Conservation (phyloP, 768 basidiomycete species). For the Amylocystis lapponica region DNA sequence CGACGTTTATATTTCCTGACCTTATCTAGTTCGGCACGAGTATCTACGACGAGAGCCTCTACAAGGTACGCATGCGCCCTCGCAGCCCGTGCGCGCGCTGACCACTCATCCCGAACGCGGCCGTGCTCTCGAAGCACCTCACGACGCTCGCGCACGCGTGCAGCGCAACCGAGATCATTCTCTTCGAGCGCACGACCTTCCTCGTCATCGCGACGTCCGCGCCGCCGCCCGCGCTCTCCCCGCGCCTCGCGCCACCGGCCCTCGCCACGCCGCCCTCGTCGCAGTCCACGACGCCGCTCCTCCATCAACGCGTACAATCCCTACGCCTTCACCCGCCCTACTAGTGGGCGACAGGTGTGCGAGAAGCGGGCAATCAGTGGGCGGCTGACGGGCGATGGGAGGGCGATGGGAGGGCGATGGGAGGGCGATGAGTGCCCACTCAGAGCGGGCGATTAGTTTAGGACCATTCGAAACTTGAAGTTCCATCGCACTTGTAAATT, state of each 20-base stretch:
- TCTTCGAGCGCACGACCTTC: conserved; percentile 97
- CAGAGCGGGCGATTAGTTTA: too few relatives aligned
- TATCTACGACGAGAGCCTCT: conserved; percentile 89
- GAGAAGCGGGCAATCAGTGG: too few relatives aligned
- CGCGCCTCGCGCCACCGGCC: conserved; percentile 24
- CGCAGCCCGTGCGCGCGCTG: neutral
- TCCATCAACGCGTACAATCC: too few relatives aligned
- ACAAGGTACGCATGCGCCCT: conserved; percentile 53
- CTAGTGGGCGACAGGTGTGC: too few relatives aligned
- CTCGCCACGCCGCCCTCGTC: conserved; percentile 23
- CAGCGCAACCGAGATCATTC: conserved; percentile 87
- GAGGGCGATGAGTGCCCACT: too few relatives aligned
- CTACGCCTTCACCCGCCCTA: too few relatives aligned
- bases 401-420: too few relatives aligned
- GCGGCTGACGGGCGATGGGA: too few relatives aligned
- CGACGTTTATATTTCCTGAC: too few relatives aligned
- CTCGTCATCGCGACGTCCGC: conserved; percentile 89
- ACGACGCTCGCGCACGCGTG: conserved; percentile 82
- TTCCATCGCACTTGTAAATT: too few relatives aligned
- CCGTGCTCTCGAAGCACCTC: conserved; percentile 83
- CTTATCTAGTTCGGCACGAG: conserved; percentile 92
- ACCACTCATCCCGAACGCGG: conserved; percentile 82
- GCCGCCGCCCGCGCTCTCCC: conserved; percentile 36
- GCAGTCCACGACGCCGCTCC: too few relatives aligned
- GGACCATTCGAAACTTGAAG: too few relatives aligned